phyloP scores from a whole-genome alignment of 441 rosid species.

The Eutrema salsugineum region DNA sequence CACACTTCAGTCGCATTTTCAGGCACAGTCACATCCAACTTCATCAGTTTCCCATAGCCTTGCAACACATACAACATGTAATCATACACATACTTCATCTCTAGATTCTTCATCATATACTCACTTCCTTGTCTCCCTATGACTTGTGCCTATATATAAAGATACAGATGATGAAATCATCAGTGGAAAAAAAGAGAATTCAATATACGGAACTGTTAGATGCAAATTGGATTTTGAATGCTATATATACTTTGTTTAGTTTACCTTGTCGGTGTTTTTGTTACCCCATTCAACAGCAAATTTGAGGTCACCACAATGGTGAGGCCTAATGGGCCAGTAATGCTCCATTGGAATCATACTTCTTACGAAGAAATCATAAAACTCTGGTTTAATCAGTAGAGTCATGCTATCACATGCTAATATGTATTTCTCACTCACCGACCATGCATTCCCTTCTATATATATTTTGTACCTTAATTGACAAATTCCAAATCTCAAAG shows the following conservation, averaged over 20 bases:
- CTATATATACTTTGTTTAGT: no score
- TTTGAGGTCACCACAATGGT: constrained; percentile 47
- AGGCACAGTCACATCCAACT: constrained; percentile 51
- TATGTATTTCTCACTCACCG: constrained; percentile 72
- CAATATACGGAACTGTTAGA: no score
- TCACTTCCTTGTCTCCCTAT: constrained; percentile 57
- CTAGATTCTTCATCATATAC: constrained; percentile 41
- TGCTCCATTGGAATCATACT: constrained; percentile 54
- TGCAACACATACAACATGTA: constrained; percentile 63
- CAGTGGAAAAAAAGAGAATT: no score
- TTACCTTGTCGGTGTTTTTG: constrained; percentile 32
- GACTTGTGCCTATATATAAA: constrained; percentile 48
- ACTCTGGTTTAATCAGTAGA: constrained; percentile 43
- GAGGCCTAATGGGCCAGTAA: constrained; percentile 59
- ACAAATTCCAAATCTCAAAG: no score
- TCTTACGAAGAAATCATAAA: constrained; percentile 60
- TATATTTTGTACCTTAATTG: constrained; percentile 37
- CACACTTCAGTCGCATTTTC: constrained; percentile 41
- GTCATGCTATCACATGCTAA: constrained; percentile 66
- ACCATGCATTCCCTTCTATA: constrained; percentile 59
- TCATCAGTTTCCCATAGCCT: constrained; percentile 61
- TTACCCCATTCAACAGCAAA: constrained; percentile 84
- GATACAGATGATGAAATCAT: no score
- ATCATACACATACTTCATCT: constrained; percentile 63
- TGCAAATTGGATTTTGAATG: no score